Base-by-base conservation (phyloP, 495 filamentous ascomycete species). In the Tirmania nivea region DNA sequence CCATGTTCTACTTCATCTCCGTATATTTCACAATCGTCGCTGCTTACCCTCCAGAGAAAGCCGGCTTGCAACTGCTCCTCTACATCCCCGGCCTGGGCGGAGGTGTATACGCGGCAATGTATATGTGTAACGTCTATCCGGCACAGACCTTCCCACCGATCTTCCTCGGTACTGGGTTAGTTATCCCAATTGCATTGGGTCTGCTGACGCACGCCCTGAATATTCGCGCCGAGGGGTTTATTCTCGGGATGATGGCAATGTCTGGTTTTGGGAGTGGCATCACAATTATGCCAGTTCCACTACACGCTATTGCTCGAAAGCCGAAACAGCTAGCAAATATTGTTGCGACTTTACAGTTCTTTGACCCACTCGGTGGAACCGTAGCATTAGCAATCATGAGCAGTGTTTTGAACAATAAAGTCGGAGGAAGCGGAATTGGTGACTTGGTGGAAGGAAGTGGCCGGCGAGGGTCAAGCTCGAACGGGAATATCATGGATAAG, bases 1-100 rank as follows among this genome's bases (percentile, higher is more conserved):
- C 67, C 10, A 65, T 70, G 11, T 71, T 72, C 58, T 73, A 73
- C 54, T 72, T 71, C 55, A 66, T 72, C 52, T 64, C 65, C 17
- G 58, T 69, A 17, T 73, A 70, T 58, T 73, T 70, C 56, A 61
- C 66, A 19, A 50, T 72, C 0, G 69, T 70, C 2, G 65, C 71
- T 53, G 63, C 56, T 11, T 68, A 69, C 45, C 56, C 59, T 7
- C 60, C 69, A 8, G 61, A 60, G 9, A 60, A 63, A 35, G 65
- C 69, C 0, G 71, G 71, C 31, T 53, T 69, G 0, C 60, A 69
- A 48, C 56, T 72, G 8, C 60, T 72, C 0, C 71, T 35, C 25
- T 31, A 63, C 39, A 14, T 45, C 14, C 39, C 39, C 1, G 39
- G 39, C 8, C 39, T 45, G 5, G 39, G 39, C 39, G 65, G 59